phyloP scores from a whole-genome alignment of 2,329 filamentous ascomycete genomes.

The Karstenula rhodostoma region DNA sequence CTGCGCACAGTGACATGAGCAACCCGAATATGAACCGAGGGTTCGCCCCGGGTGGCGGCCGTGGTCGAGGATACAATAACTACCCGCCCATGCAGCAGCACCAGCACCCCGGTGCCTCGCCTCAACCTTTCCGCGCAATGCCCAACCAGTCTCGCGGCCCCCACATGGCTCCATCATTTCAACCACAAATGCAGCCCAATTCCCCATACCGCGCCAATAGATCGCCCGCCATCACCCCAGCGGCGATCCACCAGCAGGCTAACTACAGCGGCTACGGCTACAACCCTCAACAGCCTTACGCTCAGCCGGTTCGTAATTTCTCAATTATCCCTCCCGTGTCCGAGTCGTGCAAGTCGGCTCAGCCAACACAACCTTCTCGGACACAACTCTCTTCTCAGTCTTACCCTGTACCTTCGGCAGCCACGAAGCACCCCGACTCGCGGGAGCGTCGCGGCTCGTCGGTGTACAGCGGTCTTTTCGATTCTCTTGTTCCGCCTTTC shows the following conservation, averaged over 20 bases:
- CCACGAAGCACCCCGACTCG: slow-evolving; percentile 25
- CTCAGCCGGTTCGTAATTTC: slow-evolving; percentile 68
- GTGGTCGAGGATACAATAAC: slow-evolving; percentile 60
- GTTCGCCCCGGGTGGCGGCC: slow-evolving; percentile 54
- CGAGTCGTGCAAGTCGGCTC: slow-evolving; percentile 31
- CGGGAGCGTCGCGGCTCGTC: slow-evolving; percentile 28
- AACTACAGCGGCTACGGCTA: slow-evolving; percentile 69
- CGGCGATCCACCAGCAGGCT: slow-evolving; percentile 69
- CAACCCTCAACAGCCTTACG: slow-evolving; percentile 61
- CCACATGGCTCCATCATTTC: slow-evolving; percentile 62
- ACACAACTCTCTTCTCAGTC: slow-evolving; percentile 21
- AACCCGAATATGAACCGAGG: slow-evolving; percentile 60
- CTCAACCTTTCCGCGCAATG: slow-evolving; percentile 61
- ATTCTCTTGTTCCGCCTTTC: slow-evolving; percentile 61
- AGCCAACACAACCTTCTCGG: slow-evolving; percentile 24
- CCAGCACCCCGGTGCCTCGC: slow-evolving; percentile 50
- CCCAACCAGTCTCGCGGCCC: slow-evolving; percentile 60
- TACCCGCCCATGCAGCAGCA: slow-evolving; percentile 50
- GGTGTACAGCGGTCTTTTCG: slow-evolving; percentile 31
- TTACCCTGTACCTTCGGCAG: slow-evolving; percentile 23
- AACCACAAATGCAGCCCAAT: slow-evolving; percentile 65
- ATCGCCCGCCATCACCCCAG: slow-evolving; percentile 65
- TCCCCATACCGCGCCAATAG: slow-evolving; percentile 65
- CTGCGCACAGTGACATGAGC: slow-evolving; percentile 76
- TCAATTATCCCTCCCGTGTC: slow-evolving; percentile 48